Conservation (phyloP, 2,329 filamentous ascomycete species). For the Arthrobotrys sinensis region DNA sequence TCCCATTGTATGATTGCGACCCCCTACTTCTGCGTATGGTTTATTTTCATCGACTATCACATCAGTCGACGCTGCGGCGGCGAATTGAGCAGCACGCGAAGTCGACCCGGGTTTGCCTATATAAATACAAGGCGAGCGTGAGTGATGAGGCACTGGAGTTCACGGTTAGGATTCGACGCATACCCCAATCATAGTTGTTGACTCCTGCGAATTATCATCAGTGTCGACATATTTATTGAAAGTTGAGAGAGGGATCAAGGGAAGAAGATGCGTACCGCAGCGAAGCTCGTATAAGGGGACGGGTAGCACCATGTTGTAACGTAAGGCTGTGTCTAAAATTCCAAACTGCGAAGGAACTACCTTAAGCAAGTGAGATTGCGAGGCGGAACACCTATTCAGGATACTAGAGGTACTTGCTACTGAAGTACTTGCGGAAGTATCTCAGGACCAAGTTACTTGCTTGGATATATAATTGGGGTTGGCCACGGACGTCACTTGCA, state of each 20-base stretch:
- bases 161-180: constrained; percentile 64
- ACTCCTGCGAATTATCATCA: constrained; percentile 75
- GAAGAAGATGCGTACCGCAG: constrained; percentile 60
- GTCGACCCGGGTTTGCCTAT: constrained; percentile 86
- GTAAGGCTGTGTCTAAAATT: no score
- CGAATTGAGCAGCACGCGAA: constrained; percentile 90
- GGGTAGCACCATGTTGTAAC: constrained; percentile 60
- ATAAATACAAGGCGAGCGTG: constrained; percentile 36
- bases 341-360: no score
- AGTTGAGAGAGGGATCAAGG: neutral
- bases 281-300: constrained; percentile 63
- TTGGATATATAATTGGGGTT: no score
- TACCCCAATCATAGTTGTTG: constrained; percentile 98
- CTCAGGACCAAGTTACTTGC: no score
- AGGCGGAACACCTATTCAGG: no score
- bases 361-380: no score
- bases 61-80: constrained; percentile 81
- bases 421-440: no score
- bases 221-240: constrained; percentile 9
- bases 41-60: constrained; percentile 87
- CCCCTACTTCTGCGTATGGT: constrained; percentile 88
- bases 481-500: no score
- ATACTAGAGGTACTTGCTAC: no score
- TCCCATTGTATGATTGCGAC: neutral
- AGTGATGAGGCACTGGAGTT: constrained; percentile 38